These are phyloP conservation scores for Schizochytrium sp. DNA, from an alignment of 108 stramenopile species.

Conservation along the genomic window DNA sequence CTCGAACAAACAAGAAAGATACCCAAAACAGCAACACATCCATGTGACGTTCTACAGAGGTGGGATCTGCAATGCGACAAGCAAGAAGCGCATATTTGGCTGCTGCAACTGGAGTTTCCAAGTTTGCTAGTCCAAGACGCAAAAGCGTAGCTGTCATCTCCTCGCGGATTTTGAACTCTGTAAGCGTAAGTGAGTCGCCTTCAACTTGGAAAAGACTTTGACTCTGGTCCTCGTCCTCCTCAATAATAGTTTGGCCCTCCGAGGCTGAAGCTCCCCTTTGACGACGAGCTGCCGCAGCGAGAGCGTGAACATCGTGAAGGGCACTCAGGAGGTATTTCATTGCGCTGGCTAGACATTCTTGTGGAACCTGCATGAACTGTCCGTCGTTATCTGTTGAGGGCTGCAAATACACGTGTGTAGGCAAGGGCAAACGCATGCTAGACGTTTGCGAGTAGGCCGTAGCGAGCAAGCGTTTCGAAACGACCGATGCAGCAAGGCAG, in stretches of 20 bases:
- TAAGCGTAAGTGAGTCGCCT: background rate
- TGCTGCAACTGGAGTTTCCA: background rate
- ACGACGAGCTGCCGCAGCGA: background rate
- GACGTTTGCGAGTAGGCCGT: background rate
- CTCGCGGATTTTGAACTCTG: background rate
- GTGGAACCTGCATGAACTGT: background rate
- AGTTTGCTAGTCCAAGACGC: background rate
- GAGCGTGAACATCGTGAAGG: background rate
- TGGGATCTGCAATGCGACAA: background rate
- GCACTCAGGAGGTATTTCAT: background rate
- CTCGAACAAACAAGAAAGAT: background rate
- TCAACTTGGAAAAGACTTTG: background rate
- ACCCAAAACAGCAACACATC: background rate
- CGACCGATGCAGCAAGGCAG: conserved; percentile 10
- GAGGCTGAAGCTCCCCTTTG: background rate
- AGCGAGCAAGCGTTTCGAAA: conserved; percentile 7
- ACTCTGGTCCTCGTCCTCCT: background rate
- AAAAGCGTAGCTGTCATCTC: background rate
- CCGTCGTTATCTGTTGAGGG: conserved; percentile 1
- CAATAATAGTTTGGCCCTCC: background rate
- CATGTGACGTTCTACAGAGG: background rate
- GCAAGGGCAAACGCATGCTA: too few relatives aligned
- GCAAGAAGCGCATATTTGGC: background rate
- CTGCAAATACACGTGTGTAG: background rate
- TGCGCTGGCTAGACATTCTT: background rate